Evolutionary conservation across 2,329 filamentous ascomycete genomes (phyloP), one percentile per base, ranked within the genome.

Genomic region (Thielaviopsis punctulata): DNA sequence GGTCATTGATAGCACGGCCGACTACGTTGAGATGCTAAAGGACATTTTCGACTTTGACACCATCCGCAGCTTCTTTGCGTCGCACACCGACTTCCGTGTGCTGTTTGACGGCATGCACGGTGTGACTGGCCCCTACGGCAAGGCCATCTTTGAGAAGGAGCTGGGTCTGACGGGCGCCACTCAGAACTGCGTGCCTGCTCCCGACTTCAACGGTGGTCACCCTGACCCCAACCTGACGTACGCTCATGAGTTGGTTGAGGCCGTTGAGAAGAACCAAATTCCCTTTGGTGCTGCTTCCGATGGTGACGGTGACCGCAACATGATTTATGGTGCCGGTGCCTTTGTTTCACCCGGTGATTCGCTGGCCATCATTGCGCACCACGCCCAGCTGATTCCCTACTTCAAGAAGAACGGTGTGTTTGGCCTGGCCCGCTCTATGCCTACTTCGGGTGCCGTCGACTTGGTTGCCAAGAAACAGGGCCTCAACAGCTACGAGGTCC

Each of bases 331-430:
- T 57, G 89, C 90, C 59, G 90, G 93, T 63, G 81, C 84, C 45
- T 98, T 98, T 64, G 92, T 98, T 56, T 96, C 90, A 7, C 92
- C 92, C 7, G 92, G 92, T 64, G 92, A 98, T 73, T 95, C 87
- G 62, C 75, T 98, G 62, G 92, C 92, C 63, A 98, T 98, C 66
- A 98, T 98, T 63, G 88, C 92, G 48, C 92, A 98, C 73, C 84
- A 98, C 66, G 88, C 92, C 60, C 79, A 95, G 61, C 79, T 95
- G 56, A 98, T 98, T 62, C 92, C 92, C 55, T 98, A 95, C 73
- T 98, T 98, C 80, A 83, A 90, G 76, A 89, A 92, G 73, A 85
- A 96, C 66, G 90, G 92, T 56, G 88, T 98, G 56, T 92, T 89
- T 64, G 92, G 92, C 56, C 79, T 98, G 53, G 92, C 92, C 47